phyloP scores from a whole-genome alignment of 139 green algal genomes.

The Chlorokybus atmophyticus region DNA sequence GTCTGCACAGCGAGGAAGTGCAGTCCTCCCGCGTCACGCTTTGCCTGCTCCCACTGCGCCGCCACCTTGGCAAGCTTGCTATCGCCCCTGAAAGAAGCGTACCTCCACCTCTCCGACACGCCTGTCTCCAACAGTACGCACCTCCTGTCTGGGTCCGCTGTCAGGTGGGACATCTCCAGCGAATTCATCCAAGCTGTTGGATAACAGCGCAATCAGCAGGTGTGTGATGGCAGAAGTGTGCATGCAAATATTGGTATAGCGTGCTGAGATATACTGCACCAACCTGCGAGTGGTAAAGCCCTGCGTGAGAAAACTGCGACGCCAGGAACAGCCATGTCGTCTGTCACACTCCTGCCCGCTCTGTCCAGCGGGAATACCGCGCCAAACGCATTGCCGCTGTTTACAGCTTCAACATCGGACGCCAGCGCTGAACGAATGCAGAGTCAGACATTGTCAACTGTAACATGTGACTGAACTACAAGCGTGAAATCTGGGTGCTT shows the following conservation, averaged over 20 bases:
- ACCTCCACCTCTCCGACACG: constrained; percentile 79
- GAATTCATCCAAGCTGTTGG: constrained; percentile 70
- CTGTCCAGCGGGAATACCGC: too few relatives aligned
- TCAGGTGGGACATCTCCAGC: constrained; percentile 69
- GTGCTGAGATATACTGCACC: neutral
- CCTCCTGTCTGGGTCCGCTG: constrained; percentile 56
- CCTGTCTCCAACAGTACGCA: constrained; percentile 90
- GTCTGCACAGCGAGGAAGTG: constrained; percentile 92
- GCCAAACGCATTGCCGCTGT: too few relatives aligned
- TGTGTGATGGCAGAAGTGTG: neutral
- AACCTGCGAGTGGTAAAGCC: constrained; percentile 67
- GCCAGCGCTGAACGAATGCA: too few relatives aligned
- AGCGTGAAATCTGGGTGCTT: too few relatives aligned
- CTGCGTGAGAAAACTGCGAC: constrained; percentile 84
- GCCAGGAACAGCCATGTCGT: constrained; percentile 32
- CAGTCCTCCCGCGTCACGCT: constrained; percentile 59
- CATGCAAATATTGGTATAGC: neutral
- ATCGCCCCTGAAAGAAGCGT: constrained; percentile 57
- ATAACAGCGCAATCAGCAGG: neutral
- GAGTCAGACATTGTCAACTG: too few relatives aligned
- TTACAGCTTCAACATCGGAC: too few relatives aligned
- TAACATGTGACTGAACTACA: too few relatives aligned
- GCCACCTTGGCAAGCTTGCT: constrained; percentile 66
- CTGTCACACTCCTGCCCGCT: too few relatives aligned
- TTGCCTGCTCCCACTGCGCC: constrained; percentile 76